These are phyloP conservation scores for Saccharomyces eubayanus DNA, from an alignment of 805 yeast species.

Conservation along the genomic window DNA sequence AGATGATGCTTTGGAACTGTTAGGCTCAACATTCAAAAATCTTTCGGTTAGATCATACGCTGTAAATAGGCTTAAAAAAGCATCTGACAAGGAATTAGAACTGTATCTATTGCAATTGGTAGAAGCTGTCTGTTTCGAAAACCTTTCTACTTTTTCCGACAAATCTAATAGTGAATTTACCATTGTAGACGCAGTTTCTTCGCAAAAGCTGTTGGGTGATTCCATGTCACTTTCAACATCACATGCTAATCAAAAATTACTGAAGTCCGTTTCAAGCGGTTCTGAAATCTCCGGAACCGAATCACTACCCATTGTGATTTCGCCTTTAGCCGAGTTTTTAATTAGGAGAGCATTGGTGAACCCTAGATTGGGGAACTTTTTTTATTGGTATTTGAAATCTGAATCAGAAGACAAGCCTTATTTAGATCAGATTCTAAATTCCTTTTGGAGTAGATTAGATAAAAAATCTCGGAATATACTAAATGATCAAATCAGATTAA, in stretches of 20 bases:
- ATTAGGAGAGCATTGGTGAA: conserved; percentile 63
- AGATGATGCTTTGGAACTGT: conserved; percentile 77
- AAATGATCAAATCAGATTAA: conserved; percentile 58
- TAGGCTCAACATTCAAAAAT: conserved; percentile 71
- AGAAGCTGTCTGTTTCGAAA: conserved; percentile 81
- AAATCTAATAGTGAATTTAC: conserved; percentile 32
- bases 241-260: conserved; percentile 3
- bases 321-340: conserved; percentile 68
- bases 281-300: neutral
- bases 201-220: conserved; percentile 15
- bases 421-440: conserved; percentile 41
- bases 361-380: conserved; percentile 63
- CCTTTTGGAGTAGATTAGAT: conserved; percentile 34
- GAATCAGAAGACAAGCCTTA: conserved; percentile 65
- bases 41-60: conserved; percentile 77
- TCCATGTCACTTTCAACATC: conserved; percentile 21
- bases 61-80: conserved; percentile 69
- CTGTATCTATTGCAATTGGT: conserved; percentile 82
- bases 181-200: conserved; percentile 29
- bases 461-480: conserved; percentile 26
- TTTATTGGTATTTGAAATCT: conserved; percentile 88
- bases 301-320: conserved; percentile 26
- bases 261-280: conserved; percentile 8
- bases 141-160: conserved; percentile 22
- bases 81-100: conserved; percentile 71